Evolutionary conservation across 129 eudicot genomes (phyloP), one percentile per base, ranked within the genome.

Genomic region (Pittosporum tobira): DNA sequence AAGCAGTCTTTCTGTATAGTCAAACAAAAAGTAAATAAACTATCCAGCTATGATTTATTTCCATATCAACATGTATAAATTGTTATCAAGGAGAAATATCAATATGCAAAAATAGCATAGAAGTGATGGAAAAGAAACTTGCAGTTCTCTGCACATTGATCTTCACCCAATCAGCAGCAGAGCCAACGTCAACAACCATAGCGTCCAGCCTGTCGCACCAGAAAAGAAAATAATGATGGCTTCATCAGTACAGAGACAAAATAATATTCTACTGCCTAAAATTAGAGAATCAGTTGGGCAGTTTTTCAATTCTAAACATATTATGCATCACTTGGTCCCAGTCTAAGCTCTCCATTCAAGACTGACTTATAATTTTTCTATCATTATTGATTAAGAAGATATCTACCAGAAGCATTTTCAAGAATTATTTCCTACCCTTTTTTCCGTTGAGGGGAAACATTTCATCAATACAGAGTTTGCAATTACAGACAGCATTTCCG

Each of bases 151-250:
- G 95, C 62, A 85, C 95, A 45, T 90, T 90, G 51, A 90, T 77
- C 76, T 83, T 90, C 75, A 90, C 95, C 95, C 95, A 90, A 62
- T 90, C 97, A 63, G 95, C 94, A 68, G 97, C 88, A 44, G 85
- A 76, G 26, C 97, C 97, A 71, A 82, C 50, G 66, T 90, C 97
- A 53, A 80, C 81, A 25, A 85, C 94, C 72, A 67, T 69, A 3
- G 75, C 59, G 21, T 83, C 94, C 69, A 75, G 40, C 42, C 97
- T 90, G 81, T 19, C 60, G 36, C 50, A 31, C 16, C 29, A 48
- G 9, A 57, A 31, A 57, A 55, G 29, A 73, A 40, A 73, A 44
- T 54, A 46, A 57, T 23, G 11, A 38, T 20, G 47, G 38, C 61
- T 25, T 45, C 62, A 27, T 46, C 64, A 30, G 62, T 59, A 54